Evolutionary conservation across 495 filamentous ascomycete genomes (phyloP), one percentile per base, ranked within the genome.

Genomic region (Aspergillus heteromorphus): DNA sequence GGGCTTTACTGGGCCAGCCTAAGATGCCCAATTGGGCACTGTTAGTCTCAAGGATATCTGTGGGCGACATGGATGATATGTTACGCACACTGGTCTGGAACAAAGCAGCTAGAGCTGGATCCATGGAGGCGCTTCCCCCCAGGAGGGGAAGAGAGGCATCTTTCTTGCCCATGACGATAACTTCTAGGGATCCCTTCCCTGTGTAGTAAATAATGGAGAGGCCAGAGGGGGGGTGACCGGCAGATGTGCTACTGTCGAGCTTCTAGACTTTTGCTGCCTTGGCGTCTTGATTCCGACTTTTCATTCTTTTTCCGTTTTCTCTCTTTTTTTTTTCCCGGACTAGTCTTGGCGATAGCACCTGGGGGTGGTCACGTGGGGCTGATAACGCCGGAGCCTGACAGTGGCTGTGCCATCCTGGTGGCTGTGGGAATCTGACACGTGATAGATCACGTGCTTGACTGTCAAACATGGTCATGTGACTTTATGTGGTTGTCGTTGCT

Each of bases 101-200:
- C 21, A 97, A 79, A 45, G 87, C 86, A 56, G 87, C 83, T 58
- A 97, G 64, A 49, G 77, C 71, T 56, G 88, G 86, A 73, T 97
- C 89, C 58, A 95, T 77, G 56, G 79, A 53, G 21, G 69, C 65
- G 20, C 65, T 68, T 50, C 63, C 65, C 21, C 64, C 63, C 16
- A 77, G 57, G 47, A 79, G 67, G 23, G 74, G 64, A 54, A 72
- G 52, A 41, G 59, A 58, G 20, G 40, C 62, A 38, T 47, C 43
- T n/a, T 13, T 16, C 23, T 47, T 47, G 11, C 21, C 43, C 43
- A 47, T 47, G 43, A 16, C 21, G 14, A 47, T 2, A 47, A 16
- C 10, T 9, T 38, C 11, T n/a, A n/a, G 34, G 34, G 34, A 38
- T n/a, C 34, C 34, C 13, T 9, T 38, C 34, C 34, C 34, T 14